Base-by-base conservation (phyloP, 225 moss, liverwort and hornwort genomes). In the Polytrichum commune region DNA sequence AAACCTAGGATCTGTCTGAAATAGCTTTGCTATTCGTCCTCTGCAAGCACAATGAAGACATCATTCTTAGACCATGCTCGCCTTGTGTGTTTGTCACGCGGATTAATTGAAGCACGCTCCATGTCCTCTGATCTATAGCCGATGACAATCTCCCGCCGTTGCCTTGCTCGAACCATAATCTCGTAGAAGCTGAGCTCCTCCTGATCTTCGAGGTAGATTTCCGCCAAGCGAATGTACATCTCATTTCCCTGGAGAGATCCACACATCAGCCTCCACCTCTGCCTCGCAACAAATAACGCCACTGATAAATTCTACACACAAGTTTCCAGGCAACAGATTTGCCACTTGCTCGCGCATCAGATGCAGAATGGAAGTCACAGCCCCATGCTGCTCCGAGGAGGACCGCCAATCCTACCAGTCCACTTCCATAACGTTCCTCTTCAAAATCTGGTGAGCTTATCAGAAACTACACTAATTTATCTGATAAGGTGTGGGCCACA, bases 141-240 rank as follows among this genome's bases (percentile, higher is more conserved):
- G 19, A 86, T 81, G 53, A 86, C 83, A 68, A 86, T 72, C 69
- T 86, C 86, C 4, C 76, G 83, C 67, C 83, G 79, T 76, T 86
- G 83, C 64, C 86, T 77, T 57, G 86, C 83, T 32, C 83, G 80
- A 61, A 77, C 70, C 80, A 86, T 83, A 53, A 86, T 77, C 33
- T 86, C 86, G 71, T 70, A 80, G 62, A 86, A 86, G 63, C 78
- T 76, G 16, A 86, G 69, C 54, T 83, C 86, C 62, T 86, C 86
- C 58, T 83, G 80, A 62, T 86, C 80, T 62, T 80, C 80, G 5
- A 86, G 55, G 67, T 86, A 86, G 68, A 86, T 79, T 77, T 80
- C 83, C 72, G 69, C 86, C 22, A 83, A 74, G 28, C 86, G 86
- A 65, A 86, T 86, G 73, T 86, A 86, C 86, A 86, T 80, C 63